Percentiles rank a stretch among this genome's conserved stretches.
phyloP scores from a whole-genome alignment of 2,329 filamentous ascomycete genomes.

The Bipolaris bicolor region DNA sequence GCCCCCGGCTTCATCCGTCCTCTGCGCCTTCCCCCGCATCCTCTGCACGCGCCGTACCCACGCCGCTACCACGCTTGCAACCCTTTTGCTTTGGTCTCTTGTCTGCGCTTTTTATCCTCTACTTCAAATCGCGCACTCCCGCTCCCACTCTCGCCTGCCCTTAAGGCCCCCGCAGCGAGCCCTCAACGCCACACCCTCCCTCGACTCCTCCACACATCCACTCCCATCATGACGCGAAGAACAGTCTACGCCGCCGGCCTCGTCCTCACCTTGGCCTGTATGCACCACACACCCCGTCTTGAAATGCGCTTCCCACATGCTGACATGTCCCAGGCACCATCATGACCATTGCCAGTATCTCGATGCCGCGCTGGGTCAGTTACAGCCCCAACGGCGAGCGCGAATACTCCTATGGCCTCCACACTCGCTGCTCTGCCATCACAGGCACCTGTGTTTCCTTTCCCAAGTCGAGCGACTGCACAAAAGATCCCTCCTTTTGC shows the following conservation, averaged over 20 bases:
- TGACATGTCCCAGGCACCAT: conserved; percentile 63
- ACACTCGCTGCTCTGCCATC: conserved; percentile 77
- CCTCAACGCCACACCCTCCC: conserved; percentile 1
- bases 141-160: no score
- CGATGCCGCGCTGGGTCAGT: conserved; percentile 73
- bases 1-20: conserved; percentile 5
- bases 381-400: conserved; percentile 56
- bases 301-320: conserved; percentile 4
- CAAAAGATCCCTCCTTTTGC: conserved; percentile 76
- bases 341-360: conserved; percentile 73
- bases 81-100: conserved; percentile 3
- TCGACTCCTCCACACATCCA: conserved; percentile 11
- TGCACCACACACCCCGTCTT: conserved; percentile 10
- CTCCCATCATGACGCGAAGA: conserved; percentile 53
- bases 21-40: conserved; percentile 1
- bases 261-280: conserved; percentile 54
- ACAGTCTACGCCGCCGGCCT: conserved; percentile 58
- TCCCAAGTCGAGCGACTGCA: conserved; percentile 71
- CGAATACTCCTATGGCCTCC: conserved; percentile 70
- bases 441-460: conserved; percentile 69
- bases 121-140: no score
- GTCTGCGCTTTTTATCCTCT: not conserved
- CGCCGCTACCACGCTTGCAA: conserved; percentile 4
- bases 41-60: conserved; percentile 7
- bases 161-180: not conserved